Evolutionary conservation across 805 yeast genomes (phyloP), one percentile per base, ranked within the genome.

Genomic region (Saturnispora halmiae): DNA sequence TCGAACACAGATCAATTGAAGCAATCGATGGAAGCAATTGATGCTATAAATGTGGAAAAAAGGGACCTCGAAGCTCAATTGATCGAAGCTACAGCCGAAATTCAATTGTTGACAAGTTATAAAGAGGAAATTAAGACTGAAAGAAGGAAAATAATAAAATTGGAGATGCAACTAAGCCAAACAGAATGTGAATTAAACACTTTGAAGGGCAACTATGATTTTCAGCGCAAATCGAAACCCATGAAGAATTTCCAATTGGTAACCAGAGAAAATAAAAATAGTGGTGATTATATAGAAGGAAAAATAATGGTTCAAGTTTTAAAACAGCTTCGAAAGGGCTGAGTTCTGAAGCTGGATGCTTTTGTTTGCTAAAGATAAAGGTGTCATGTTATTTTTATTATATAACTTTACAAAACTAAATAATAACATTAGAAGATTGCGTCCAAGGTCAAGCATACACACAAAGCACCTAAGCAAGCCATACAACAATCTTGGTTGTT

Each of bases 361-460:
- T 10, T 20, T 16, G 28, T 19, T 31, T 24, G 36, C 24, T 31
- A 38, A 10, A 37, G 14, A 31, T 22, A 15, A 37, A 16, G 25
- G 29, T 31, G 15, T 13, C 16, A 22, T 21, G n/a, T 22, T 13
- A 25, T n/a, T 14, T 18, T 14, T 10, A 35, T 15, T 31, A 32
- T 28, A 29, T 25, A 36, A 35, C 22, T 29, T 26, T n/a, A n/a
- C n/a, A n/a, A n/a, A n/a, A n/a, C n/a, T n/a, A n/a, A n/a, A n/a
- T n/a, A n/a, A n/a, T n/a, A n/a, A n/a, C n/a, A 5, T 26, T 58
- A 73, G 47, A 72, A 68, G 14, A 73, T 39, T 41, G 73, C 67
- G 50, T 73, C 77, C 44, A 73, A 49, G 20, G 78, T 68, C 54
- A 75, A 72, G 53, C 79, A 73, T 44, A 73, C 46, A 67, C 79